Evolutionary conservation across 2,329 filamentous ascomycete species (phyloP).

Genomic region (Ophiostoma piceae): DNA sequence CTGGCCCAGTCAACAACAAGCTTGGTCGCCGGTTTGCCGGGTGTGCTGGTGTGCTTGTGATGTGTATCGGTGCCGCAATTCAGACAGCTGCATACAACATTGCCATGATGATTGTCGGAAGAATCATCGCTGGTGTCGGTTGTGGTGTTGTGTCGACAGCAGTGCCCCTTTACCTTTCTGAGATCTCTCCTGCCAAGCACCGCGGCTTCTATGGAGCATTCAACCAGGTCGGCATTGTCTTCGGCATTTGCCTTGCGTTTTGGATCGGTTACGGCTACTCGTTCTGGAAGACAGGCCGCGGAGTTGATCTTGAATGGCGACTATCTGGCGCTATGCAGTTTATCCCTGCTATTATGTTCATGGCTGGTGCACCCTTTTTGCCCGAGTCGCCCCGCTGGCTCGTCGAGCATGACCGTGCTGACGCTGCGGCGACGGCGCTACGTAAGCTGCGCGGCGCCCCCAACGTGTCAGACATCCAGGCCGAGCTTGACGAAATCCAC

Average conservation of each 20-base stretch:
- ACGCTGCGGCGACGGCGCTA: conserved; percentile 32
- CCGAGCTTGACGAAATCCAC: conserved; percentile 34
- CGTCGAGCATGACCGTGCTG: conserved; percentile 32
- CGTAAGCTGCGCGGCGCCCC: conserved; percentile 31
- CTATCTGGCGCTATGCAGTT: conserved; percentile 35
- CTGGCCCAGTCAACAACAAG: conserved; percentile 25
- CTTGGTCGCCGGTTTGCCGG: conserved; percentile 28
- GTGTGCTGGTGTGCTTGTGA: conserved; percentile 24
- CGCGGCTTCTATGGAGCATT: conserved; percentile 28
- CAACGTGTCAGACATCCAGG: conserved; percentile 29
- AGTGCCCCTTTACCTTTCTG: conserved; percentile 27
- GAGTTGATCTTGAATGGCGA: conserved; percentile 35
- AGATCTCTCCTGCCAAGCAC: conserved; percentile 26
- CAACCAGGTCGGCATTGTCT: conserved; percentile 28
- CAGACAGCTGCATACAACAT: conserved; percentile 26
- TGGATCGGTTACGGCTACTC: conserved; percentile 36
- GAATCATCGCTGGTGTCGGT: conserved; percentile 27
- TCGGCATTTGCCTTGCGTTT: conserved; percentile 27
- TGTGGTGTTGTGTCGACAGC: conserved; percentile 27
- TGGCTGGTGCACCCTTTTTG: conserved; percentile 33
- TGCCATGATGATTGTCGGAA: conserved; percentile 28
- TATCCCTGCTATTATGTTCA: conserved; percentile 34
- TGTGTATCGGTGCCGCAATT: conserved; percentile 27
- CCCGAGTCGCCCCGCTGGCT: conserved; percentile 38
- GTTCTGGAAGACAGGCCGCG: conserved; percentile 34